Conservation (phyloP, 2,329 filamentous ascomycete genomes). For the Clonostachys byssicola region DNA sequence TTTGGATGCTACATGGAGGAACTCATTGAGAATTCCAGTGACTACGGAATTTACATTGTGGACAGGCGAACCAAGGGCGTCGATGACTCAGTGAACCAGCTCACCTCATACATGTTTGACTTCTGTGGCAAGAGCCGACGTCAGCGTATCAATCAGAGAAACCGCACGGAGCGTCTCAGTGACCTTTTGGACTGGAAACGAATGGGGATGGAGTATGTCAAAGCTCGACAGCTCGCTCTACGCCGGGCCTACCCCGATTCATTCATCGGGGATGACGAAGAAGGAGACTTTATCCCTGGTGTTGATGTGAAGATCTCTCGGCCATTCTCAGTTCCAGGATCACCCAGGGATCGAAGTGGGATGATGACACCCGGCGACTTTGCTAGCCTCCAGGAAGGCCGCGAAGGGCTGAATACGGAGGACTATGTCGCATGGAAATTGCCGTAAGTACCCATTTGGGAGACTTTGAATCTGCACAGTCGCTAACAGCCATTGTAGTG, state of each 20-base stretch:
- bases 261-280: slow-evolving; percentile 76
- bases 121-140: slow-evolving; percentile 90
- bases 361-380: slow-evolving; percentile 99
- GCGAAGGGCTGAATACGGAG: slow-evolving; percentile 89
- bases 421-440: slow-evolving; percentile 98
- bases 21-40: slow-evolving; percentile 93
- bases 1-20: slow-evolving; percentile 99
- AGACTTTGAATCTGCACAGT: background rate
- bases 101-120: slow-evolving; percentile 83
- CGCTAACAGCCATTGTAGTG: slow-evolving; percentile 42
- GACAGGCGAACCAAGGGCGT: slow-evolving; percentile 93
- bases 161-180: slow-evolving; percentile 90
- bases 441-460: slow-evolving; percentile 65
- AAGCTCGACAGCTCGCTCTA: slow-evolving; percentile 88
- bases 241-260: slow-evolving; percentile 86
- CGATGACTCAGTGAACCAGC: slow-evolving; percentile 95
- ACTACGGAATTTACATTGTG: slow-evolving; percentile 99
- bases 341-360: slow-evolving; percentile 81
- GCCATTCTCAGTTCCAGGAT: slow-evolving; percentile 90
- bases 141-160: slow-evolving; percentile 97
- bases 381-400: slow-evolving; percentile 90
- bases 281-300: slow-evolving; percentile 86
- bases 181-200: slow-evolving; percentile 98
- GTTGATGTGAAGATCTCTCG: slow-evolving; percentile 94
- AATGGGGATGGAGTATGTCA: slow-evolving; percentile 99